A percentile compares a stretch with the other conserved stretches of the same genome.
phyloP scores from a whole-genome alignment of 768 basidiomycete genomes.

The Leccinum variicolor region DNA sequence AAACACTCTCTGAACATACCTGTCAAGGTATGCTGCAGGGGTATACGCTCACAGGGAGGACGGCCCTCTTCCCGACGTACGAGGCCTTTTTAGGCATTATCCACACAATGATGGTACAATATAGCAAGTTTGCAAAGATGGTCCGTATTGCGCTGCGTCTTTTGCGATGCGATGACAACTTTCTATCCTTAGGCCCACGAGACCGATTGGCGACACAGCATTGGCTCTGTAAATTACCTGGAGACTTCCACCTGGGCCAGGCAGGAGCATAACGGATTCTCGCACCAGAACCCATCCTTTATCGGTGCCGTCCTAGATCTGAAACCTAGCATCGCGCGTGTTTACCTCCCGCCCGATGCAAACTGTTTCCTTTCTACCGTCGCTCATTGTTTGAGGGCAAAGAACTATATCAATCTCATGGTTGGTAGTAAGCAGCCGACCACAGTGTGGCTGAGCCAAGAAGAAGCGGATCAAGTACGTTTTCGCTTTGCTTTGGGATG shows the following conservation, averaged over 20 bases:
- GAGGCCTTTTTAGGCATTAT: constrained; percentile 91
- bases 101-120: constrained; percentile 88
- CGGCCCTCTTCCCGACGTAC: constrained; percentile 85
- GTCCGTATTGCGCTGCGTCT: constrained; percentile 31
- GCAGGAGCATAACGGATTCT: constrained; percentile 88
- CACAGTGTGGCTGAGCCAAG: constrained; percentile 71
- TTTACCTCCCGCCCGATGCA: constrained; percentile 88
- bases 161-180: background rate
- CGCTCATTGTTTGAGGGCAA: constrained; percentile 77
- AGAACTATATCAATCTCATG: constrained; percentile 86
- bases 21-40: constrained; percentile 91
- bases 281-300: constrained; percentile 83
- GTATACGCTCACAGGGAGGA: constrained; percentile 85
- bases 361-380: constrained; percentile 84
- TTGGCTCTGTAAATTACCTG: constrained; percentile 78
- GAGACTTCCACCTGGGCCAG: constrained; percentile 87
- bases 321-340: constrained; percentile 66
- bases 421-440: constrained; percentile 86
- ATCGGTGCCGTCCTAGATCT: constrained; percentile 84
- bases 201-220: constrained; percentile 67
- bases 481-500: background rate
- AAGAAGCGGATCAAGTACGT: constrained; percentile 67
- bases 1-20: constrained; percentile 87
- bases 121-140: constrained; percentile 87
- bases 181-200: constrained; percentile 40